A percentile compares a stretch with the other conserved stretches of the same genome.
Evolutionary conservation across 2,329 filamentous ascomycete genomes (phyloP).

Genomic region (Chrysoporthe puriensis): DNA sequence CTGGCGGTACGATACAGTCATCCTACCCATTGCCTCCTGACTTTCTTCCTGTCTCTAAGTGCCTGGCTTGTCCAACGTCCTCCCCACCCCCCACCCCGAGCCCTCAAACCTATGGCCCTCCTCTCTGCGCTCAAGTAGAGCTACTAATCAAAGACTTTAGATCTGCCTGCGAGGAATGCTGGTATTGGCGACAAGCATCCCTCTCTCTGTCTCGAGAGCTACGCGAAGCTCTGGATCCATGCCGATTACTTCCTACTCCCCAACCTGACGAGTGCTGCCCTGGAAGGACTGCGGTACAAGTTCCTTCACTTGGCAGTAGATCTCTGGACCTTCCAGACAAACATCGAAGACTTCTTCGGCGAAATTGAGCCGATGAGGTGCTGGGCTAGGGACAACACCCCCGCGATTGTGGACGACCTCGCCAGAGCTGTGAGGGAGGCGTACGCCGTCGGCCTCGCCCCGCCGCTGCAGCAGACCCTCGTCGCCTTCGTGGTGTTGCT

Average conservation of each 20-base stretch:
- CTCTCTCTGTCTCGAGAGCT: no score
- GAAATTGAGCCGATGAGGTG: neutral
- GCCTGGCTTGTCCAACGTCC: neutral
- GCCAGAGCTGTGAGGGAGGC: neutral
- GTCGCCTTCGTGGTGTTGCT: neutral
- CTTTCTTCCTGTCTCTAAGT: neutral
- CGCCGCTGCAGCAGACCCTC: neutral
- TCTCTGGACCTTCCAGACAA: neutral
- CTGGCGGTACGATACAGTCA: neutral
- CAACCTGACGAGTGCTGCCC: neutral
- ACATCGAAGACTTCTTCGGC: no score
- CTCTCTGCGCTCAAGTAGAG: no score
- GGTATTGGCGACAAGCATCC: neutral
- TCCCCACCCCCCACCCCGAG: neutral
- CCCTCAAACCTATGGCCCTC: neutral
- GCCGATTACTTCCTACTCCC: constrained; percentile 14
- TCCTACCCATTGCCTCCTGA: neutral
- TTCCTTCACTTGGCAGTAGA: neutral
- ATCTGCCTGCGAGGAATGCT: no score
- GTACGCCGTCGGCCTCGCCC: neutral
- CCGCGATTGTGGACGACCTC: neutral
- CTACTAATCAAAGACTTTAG: neutral
- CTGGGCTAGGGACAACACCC: neutral
- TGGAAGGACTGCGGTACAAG: neutral
- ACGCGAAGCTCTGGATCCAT: neutral